Evolutionary conservation across 1,139 yeast genomes (phyloP).

Genomic region (Yamadazyma atlantica): DNA sequence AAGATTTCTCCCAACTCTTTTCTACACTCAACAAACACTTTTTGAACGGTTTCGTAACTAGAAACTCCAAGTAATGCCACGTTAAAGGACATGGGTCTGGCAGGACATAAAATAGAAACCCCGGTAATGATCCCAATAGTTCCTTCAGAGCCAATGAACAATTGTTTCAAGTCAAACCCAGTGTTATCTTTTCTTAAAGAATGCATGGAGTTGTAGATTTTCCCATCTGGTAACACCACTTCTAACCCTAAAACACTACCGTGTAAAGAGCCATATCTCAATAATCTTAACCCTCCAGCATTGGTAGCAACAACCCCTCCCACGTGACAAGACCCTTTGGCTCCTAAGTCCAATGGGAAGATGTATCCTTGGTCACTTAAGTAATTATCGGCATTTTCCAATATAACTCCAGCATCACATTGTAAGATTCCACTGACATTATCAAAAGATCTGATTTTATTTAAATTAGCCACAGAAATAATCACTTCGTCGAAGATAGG

Average conservation of each 20-base stretch:
- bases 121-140: constrained; percentile 90
- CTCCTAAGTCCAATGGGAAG: constrained; percentile 93
- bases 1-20: constrained; percentile 78
- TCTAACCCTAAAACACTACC: constrained; percentile 91
- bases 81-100: constrained; percentile 85
- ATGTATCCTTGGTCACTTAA: constrained; percentile 81
- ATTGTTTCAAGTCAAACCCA: constrained; percentile 88
- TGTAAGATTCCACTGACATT: constrained; percentile 80
- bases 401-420: constrained; percentile 86
- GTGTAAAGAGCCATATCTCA: constrained; percentile 90
- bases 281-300: constrained; percentile 90
- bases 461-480: constrained; percentile 66
- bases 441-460: constrained; percentile 81
- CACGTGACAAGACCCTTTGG: constrained; percentile 95
- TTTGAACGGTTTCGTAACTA: constrained; percentile 77
- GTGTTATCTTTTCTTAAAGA: constrained; percentile 91
- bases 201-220: constrained; percentile 74
- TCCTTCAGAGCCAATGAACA: constrained; percentile 93
- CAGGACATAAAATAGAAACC: constrained; percentile 84
- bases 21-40: constrained; percentile 79
- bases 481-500: constrained; percentile 93
- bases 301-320: constrained; percentile 97
- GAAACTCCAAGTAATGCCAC: constrained; percentile 87
- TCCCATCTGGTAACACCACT: constrained; percentile 89
- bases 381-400: constrained; percentile 81